phyloP scores from a whole-genome alignment of 495 filamentous ascomycete species.

The Aspergillus indologenus region DNA sequence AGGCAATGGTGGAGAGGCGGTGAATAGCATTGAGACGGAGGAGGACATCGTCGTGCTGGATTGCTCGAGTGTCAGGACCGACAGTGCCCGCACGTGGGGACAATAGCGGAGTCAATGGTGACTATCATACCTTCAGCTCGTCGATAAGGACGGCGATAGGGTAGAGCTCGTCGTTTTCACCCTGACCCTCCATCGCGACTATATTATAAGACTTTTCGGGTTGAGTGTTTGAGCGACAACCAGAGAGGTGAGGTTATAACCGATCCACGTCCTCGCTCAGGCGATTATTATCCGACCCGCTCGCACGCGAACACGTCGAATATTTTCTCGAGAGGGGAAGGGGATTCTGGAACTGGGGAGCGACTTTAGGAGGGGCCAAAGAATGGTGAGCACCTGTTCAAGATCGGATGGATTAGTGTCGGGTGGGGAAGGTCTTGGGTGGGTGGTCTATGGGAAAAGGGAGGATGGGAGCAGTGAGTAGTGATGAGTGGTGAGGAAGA shows the following conservation, averaged over 20 bases:
- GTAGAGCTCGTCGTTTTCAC: slow-evolving; percentile 93
- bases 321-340: slow-evolving; percentile 10
- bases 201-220: slow-evolving; percentile 23
- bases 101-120: slow-evolving; percentile 1
- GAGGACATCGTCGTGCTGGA: slow-evolving; percentile 94
- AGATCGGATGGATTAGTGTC: slow-evolving; percentile 16
- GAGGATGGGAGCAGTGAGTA: slow-evolving; percentile 13
- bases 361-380: slow-evolving; percentile 10
- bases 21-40: slow-evolving; percentile 97
- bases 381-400: slow-evolving; percentile 18
- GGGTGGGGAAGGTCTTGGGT: slow-evolving; percentile 1
- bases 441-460: slow-evolving; percentile 24
- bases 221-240: slow-evolving; percentile 19
- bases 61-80: slow-evolving; percentile 23
- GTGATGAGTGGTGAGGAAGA: slow-evolving; percentile 26
- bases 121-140: slow-evolving; percentile 81
- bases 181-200: slow-evolving; percentile 64
- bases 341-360: slow-evolving; percentile 11
- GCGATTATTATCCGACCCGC: slow-evolving; percentile 16
- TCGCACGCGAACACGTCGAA: slow-evolving; percentile 31
- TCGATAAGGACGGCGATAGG: slow-evolving; percentile 99
- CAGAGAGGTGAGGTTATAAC: slow-evolving; percentile 29
- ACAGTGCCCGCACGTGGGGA: slow-evolving; percentile 1
- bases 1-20: slow-evolving; percentile 93
- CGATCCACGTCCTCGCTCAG: slow-evolving; percentile 36